Evolutionary conservation across 2,329 filamentous ascomycete genomes (phyloP), one percentile per base, ranked within the genome.

Genomic region (Periglandula ipomoeae): DNA sequence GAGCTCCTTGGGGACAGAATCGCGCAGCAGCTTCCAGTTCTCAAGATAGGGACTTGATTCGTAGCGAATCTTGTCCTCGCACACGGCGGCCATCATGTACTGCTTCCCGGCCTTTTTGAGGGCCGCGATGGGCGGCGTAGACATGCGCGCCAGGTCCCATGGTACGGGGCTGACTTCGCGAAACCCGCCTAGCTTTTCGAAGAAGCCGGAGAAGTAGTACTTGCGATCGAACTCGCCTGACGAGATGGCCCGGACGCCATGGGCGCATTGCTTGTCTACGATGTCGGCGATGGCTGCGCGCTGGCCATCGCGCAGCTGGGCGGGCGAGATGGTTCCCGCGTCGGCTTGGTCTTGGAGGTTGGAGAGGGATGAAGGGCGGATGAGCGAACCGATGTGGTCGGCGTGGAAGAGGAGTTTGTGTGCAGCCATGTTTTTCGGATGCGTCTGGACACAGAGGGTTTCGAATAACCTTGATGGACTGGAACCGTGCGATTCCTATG

Each of bases 381-480:
- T 76, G 27, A 88, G 71, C 13, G 83, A 87, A 44, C 84, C 84
- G 52, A 86, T 75, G 55, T 88, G 84, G 66, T 88, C 84, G 51
- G 83, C 82, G 60, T 85, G 76, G 66, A 85, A 87, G 44, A 81
- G 83, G 10, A 68, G 61, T 48, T 59, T 59, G 27, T 45, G 40
- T 15, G 38, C 19, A 30, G 58, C 44, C 60, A 64, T 64, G 49
- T 26, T 46, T 30, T 7, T 30, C 9, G 3, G 6, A 7, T 8
- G 27, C 9, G 27, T 4, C 9, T 8, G 27, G 27, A 13, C 9
- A 30, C 3, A 13, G 27, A 7, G 27, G 27, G 27, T 7, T 8
- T 30, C 6, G 26, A 27, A 27, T 27, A 11, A 27, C 26, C 26
- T 27, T 27, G 26, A 27, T 27, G 26, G 26, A 27, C 26, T 27